Percentiles rank a stretch among this genome's conserved stretches.
Evolutionary conservation across 495 filamentous ascomycete genomes (phyloP).

Genomic region (Penicillium silybi): DNA sequence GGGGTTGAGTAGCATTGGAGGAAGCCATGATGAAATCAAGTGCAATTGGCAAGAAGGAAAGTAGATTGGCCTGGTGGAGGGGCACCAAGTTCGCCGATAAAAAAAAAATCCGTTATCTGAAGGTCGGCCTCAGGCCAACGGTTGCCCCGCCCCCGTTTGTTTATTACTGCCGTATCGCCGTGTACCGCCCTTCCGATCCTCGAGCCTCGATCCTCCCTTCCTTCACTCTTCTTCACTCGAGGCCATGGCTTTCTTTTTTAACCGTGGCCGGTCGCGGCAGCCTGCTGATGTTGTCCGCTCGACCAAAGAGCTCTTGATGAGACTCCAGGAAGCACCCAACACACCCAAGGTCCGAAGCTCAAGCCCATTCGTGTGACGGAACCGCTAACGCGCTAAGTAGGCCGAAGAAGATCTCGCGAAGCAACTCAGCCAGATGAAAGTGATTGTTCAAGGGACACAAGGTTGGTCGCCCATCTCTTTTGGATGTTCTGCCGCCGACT

Average conservation of each 20-base stretch:
- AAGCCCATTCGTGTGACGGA: slow-evolving; percentile 27
- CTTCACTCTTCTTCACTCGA: slow-evolving; percentile 9
- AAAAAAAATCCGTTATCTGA: slow-evolving; percentile 30
- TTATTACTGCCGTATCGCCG: slow-evolving; percentile 24
- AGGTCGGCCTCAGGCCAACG: slow-evolving; percentile 19
- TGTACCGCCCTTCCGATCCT: slow-evolving; percentile 3
- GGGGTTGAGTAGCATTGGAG: slow-evolving; percentile 15
- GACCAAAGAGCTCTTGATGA: slow-evolving; percentile 53
- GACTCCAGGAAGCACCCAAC: slow-evolving; percentile 42
- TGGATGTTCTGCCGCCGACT: background rate
- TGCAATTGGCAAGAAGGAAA: slow-evolving; percentile 5
- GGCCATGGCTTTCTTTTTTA: slow-evolving; percentile 89
- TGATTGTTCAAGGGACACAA: slow-evolving; percentile 77
- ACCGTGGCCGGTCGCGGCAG: slow-evolving; percentile 53
- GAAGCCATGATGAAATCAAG: slow-evolving; percentile 28
- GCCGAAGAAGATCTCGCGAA: slow-evolving; percentile 73
- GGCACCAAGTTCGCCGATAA: slow-evolving; percentile 22
- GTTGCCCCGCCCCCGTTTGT: slow-evolving; percentile 42
- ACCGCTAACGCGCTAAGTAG: slow-evolving; percentile 32
- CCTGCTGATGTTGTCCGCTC: slow-evolving; percentile 55
- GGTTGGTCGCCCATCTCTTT: slow-evolving; percentile 43
- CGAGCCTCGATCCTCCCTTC: slow-evolving; percentile 3
- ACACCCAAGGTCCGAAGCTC: slow-evolving; percentile 46
- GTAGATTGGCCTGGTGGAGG: slow-evolving; percentile 14
- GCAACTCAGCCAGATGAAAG: slow-evolving; percentile 75